Conservation (phyloP, 805 yeast genomes). For the Wickerhamiella musiphila region DNA sequence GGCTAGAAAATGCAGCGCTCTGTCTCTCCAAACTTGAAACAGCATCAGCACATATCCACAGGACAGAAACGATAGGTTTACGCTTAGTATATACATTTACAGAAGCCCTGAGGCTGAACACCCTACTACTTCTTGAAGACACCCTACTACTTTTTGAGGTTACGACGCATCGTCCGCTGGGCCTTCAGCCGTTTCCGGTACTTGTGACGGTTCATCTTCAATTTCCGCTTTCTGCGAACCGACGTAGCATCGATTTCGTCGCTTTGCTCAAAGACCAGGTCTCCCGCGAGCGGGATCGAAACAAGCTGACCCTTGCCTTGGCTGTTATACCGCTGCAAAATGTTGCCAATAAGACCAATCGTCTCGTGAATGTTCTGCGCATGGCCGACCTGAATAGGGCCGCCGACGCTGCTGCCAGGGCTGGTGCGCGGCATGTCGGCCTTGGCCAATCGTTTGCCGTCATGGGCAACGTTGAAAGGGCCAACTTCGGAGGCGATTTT, state of each 20-base stretch:
- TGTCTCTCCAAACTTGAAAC: too few relatives aligned
- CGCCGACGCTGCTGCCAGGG: not conserved
- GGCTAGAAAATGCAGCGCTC: too few relatives aligned
- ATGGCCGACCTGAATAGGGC: not conserved
- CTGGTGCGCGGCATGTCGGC: not conserved
- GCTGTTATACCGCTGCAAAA: conserved; percentile 1
- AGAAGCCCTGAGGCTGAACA: too few relatives aligned
- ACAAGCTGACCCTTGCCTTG: conserved; percentile 1
- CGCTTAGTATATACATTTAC: too few relatives aligned
- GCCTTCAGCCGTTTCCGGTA: conserved; percentile 92
- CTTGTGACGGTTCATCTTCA: conserved; percentile 96
- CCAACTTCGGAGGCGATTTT: conserved; percentile 22
- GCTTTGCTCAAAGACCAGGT: not conserved
- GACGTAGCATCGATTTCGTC: conserved; percentile 19
- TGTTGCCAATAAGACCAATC: conserved; percentile 5
- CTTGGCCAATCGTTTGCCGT: not conserved
- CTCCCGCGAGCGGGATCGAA: not conserved
- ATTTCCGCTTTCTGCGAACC: conserved; percentile 42
- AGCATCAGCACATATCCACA: too few relatives aligned
- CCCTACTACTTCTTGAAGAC: too few relatives aligned
- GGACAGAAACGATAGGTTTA: too few relatives aligned
- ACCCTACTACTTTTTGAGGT: conserved; percentile 11
- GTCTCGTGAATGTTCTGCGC: conserved; percentile 5
- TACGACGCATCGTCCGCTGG: conserved; percentile 36
- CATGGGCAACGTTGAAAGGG: conserved; percentile 18